A percentile compares a stretch with the other conserved stretches of the same genome.
Evolutionary conservation across 106 monocot genomes (phyloP).

Genomic region (Dendrobium catenatum): DNA sequence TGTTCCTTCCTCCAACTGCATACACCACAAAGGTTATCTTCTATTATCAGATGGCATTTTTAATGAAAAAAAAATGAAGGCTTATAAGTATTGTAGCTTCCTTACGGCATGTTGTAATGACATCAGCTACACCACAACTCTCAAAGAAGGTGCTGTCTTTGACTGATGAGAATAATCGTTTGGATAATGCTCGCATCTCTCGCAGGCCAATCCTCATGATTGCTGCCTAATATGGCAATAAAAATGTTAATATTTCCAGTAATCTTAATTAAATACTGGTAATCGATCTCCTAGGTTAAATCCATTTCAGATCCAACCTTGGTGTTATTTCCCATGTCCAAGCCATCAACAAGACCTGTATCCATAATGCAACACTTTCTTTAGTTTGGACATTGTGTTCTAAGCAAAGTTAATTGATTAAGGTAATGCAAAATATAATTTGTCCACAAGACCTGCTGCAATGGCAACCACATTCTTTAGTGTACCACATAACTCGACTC

Average conservation of each 20-base stretch:
- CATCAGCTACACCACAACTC: conserved; percentile 91
- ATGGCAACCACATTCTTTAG: conserved; percentile 92
- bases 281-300: conserved; percentile 4
- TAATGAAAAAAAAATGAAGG: neutral
- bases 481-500: conserved; percentile 90
- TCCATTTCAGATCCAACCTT: conserved; percentile 46
- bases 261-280: neutral
- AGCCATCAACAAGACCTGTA: conserved; percentile 87
- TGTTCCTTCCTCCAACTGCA: conserved; percentile 88
- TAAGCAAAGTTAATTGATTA: neutral
- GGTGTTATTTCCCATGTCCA: conserved; percentile 95
- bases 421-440: neutral
- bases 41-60: neutral
- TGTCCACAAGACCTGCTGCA: conserved; percentile 58
- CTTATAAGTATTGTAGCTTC: conserved; percentile 4
- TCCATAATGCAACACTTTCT: neutral
- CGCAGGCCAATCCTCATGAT: conserved; percentile 92
- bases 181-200: conserved; percentile 82
- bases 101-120: conserved; percentile 83
- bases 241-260: neutral
- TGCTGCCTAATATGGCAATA: conserved; percentile 52
- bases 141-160: conserved; percentile 91
- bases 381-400: neutral
- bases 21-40: neutral
- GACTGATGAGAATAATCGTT: conserved; percentile 77